Conservation (phyloP, 2,329 filamentous ascomycete genomes). For the Orbilia javanica region DNA sequence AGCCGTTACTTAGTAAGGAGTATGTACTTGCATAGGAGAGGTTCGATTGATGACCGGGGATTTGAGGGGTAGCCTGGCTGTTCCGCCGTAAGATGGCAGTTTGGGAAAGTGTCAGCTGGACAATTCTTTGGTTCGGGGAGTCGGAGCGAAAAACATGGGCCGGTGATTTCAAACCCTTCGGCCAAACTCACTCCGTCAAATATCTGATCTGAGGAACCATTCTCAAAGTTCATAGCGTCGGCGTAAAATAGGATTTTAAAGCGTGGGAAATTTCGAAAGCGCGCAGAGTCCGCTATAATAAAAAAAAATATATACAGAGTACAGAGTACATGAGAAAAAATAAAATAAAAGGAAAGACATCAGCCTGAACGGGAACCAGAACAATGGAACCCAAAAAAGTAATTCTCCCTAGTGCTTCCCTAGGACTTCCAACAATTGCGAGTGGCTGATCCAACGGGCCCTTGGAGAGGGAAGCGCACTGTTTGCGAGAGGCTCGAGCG, state of each 20-base stretch:
- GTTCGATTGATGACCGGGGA: slow-evolving; percentile 23
- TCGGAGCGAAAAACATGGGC: slow-evolving; percentile 44
- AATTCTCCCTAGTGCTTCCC: slow-evolving; percentile 18
- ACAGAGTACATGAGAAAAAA: too few species aligned
- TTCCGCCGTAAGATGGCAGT: slow-evolving; percentile 44
- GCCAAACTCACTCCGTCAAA: slow-evolving; percentile 48
- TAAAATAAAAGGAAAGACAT: slow-evolving; percentile 43
- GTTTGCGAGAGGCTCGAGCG: slow-evolving; percentile 53
- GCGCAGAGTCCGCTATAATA: too few species aligned
- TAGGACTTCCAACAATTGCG: slow-evolving; percentile 16
- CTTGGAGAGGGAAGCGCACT: slow-evolving; percentile 22
- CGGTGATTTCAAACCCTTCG: slow-evolving; percentile 32
- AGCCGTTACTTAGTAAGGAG: slow-evolving; percentile 16
- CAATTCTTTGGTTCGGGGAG: slow-evolving; percentile 30
- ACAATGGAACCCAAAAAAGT: slow-evolving; percentile 47
- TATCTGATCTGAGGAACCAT: slow-evolving; percentile 11
- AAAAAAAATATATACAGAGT: too few species aligned
- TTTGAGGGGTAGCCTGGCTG: slow-evolving; percentile 30
- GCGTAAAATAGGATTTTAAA: slow-evolving; percentile 31
- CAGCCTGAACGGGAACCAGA: slow-evolving; percentile 58
- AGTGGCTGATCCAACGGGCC: slow-evolving; percentile 26
- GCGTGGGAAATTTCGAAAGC: slow-evolving; percentile 12
- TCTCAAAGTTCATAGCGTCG: slow-evolving; percentile 43
- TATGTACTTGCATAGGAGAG: background rate
- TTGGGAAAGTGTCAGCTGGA: slow-evolving; percentile 56